Conservation (phyloP, 768 basidiomycete genomes). For the Agrocybe praecox region DNA sequence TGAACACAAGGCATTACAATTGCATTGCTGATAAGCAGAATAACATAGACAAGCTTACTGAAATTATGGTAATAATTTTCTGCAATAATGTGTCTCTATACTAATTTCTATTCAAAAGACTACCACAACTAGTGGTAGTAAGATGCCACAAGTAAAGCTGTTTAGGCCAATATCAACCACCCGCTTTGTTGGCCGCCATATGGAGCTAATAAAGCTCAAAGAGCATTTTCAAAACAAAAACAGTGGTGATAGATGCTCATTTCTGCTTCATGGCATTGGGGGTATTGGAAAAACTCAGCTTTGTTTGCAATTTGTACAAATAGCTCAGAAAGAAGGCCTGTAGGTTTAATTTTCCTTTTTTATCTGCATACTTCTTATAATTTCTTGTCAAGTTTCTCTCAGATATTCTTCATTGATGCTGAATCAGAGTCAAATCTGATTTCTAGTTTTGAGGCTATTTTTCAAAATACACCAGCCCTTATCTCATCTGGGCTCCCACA, state of each 20-base stretch:
- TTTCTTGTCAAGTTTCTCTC: background rate
- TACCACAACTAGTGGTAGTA: too few relatives aligned
- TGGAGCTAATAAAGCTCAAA: slow-evolving; percentile 10
- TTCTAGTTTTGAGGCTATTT: background rate
- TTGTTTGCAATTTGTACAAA: slow-evolving; percentile 17
- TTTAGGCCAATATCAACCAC: background rate
- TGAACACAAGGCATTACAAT: too few relatives aligned
- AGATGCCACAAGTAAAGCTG: background rate
- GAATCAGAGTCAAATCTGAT: background rate
- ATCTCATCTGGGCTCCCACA: background rate
- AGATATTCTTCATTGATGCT: background rate
- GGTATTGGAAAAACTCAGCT: slow-evolving; percentile 23
- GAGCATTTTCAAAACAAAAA: slow-evolving; percentile 6
- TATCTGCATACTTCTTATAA: background rate
- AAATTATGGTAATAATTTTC: too few relatives aligned
- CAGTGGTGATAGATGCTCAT: slow-evolving; percentile 1
- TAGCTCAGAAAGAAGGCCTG: slow-evolving; percentile 1
- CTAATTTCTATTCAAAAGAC: too few relatives aligned
- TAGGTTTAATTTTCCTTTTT: background rate
- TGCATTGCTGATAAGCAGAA: too few relatives aligned
- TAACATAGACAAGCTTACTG: too few relatives aligned
- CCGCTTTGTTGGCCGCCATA: slow-evolving; percentile 15
- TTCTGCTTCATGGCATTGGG: slow-evolving; percentile 20
- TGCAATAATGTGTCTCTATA: too few relatives aligned
- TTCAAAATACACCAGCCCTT: background rate